Conservation (phyloP, 495 filamentous ascomycete species). For the Physcia stellaris region DNA sequence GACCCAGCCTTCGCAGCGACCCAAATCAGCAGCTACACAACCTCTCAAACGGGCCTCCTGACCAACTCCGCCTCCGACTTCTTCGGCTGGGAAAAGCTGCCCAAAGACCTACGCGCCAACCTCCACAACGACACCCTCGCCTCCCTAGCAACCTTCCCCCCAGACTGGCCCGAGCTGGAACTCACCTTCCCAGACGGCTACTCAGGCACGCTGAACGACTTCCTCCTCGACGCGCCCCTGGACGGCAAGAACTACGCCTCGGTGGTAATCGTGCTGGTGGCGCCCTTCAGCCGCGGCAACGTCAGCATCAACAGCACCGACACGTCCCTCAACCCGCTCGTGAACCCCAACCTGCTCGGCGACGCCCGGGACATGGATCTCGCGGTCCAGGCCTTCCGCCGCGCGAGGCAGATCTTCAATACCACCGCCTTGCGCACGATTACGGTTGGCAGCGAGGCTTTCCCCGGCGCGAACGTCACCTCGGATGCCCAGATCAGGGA, state of each 20-base stretch:
- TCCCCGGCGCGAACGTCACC: conserved; percentile 25
- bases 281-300: conserved; percentile 39
- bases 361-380: conserved; percentile 4
- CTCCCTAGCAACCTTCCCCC: conserved; percentile 1
- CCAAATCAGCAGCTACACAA: neutral
- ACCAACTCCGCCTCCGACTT: conserved; percentile 15
- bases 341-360: conserved; percentile 41
- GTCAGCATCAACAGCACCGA: conserved; percentile 34
- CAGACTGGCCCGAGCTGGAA: conserved; percentile 35
- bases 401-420: conserved; percentile 7
- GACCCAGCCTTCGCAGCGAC: conserved; percentile 1
- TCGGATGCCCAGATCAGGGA: conserved; percentile 32
- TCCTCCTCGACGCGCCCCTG: conserved; percentile 12
- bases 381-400: conserved; percentile 7
- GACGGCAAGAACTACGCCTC: conserved; percentile 34
- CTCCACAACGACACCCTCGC: neutral
- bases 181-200: conserved; percentile 21
- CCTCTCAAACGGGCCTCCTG: conserved; percentile 16
- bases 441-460: conserved; percentile 19
- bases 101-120: neutral
- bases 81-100: conserved; percentile 6
- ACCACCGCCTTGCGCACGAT: conserved; percentile 13
- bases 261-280: conserved; percentile 26
- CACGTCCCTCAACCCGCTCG: conserved; percentile 31
- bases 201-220: conserved; percentile 6